phyloP scores from a whole-genome alignment of 805 yeast species.

The Pichia scutulata region DNA sequence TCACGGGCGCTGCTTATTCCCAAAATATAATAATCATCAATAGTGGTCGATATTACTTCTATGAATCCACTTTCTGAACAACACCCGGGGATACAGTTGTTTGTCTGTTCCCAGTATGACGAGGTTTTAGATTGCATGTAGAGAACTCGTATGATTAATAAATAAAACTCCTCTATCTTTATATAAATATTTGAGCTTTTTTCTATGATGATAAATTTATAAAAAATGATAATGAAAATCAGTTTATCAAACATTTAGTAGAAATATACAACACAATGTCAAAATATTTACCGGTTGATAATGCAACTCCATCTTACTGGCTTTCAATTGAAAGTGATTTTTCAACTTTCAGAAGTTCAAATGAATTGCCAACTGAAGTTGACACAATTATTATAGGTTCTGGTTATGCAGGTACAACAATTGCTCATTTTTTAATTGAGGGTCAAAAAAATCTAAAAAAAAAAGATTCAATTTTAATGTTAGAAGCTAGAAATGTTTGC shows the following conservation, averaged over 20 bases:
- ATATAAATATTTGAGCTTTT: too few relatives aligned
- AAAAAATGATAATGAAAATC: neutral
- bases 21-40: too few relatives aligned
- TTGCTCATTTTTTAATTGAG: slow-evolving; percentile 29
- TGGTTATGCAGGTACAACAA: slow-evolving; percentile 38
- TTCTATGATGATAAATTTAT: too few relatives aligned
- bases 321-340: slow-evolving; percentile 17
- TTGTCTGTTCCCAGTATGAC: too few relatives aligned
- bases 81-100: too few relatives aligned
- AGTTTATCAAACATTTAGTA: neutral
- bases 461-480: slow-evolving; percentile 16
- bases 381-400: slow-evolving; percentile 37
- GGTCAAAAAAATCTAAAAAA: slow-evolving; percentile 7
- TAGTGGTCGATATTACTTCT: too few relatives aligned
- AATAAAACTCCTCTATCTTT: too few relatives aligned
- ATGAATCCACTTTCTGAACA: too few relatives aligned
- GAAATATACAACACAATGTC: too few relatives aligned
- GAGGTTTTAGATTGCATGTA: too few relatives aligned
- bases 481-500: slow-evolving; percentile 37
- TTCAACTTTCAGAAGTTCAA: slow-evolving; percentile 12
- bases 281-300: slow-evolving; percentile 14
- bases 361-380: slow-evolving; percentile 28
- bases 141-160: too few relatives aligned
- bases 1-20: too few relatives aligned
- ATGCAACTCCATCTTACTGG: slow-evolving; percentile 20